phyloP scores from a whole-genome alignment of 306 rosid genomes.

The Vicia sativa region DNA sequence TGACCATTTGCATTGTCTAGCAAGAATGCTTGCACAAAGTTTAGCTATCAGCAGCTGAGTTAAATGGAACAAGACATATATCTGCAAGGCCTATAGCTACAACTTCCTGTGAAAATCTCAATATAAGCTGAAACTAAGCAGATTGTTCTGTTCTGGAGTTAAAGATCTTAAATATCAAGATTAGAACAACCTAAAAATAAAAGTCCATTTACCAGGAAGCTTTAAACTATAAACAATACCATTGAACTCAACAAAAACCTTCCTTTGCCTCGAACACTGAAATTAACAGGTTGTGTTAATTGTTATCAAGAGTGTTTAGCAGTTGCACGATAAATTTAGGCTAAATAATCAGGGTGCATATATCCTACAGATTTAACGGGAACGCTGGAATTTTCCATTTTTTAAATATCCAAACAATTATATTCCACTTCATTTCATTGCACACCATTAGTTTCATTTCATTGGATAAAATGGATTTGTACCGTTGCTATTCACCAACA shows the following conservation, averaged over 20 bases:
- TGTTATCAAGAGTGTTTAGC: neutral
- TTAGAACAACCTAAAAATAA: neutral
- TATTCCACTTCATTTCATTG: neutral
- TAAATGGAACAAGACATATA: neutral
- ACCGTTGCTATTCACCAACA: neutral
- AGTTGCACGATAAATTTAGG: neutral
- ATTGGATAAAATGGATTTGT: neutral
- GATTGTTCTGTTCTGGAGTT: conserved; percentile 73
- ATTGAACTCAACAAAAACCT: neutral
- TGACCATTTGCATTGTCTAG: conserved; percentile 25
- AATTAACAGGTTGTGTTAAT: neutral
- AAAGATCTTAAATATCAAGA: conserved; percentile 52
- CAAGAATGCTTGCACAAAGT: neutral
- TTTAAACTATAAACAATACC: neutral
- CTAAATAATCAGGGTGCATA: neutral
- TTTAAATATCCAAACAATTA: no score
- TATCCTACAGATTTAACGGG: neutral
- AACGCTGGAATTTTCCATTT: no score
- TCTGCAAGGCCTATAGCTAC: neutral
- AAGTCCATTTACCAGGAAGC: neutral
- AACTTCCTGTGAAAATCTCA: conserved; percentile 79
- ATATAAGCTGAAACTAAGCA: conserved; percentile 60
- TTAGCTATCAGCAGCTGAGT: neutral
- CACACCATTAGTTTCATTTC: neutral
- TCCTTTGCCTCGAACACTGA: neutral